phyloP scores from a whole-genome alignment of 306 rosid species.

The peach (Prunus persica) region Prunus_persica_NCBIv2 NC_034011.1:7217001-7217500 shows the following conservation, averaged over 20 bases:
- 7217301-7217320: background rate
- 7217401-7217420: too few species aligned
- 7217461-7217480: too few species aligned
- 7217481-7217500: too few species aligned
- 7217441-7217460: too few species aligned
- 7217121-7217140: conserved; percentile 22
- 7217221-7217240: background rate
- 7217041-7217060: background rate
- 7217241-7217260: background rate
- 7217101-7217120: conserved; percentile 38
- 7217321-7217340: background rate
- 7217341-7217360: too few species aligned
- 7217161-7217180: conserved; percentile 27
- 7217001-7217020: too few species aligned
- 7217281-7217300: background rate
- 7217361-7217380: too few species aligned
- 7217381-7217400: too few species aligned
- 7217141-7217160: conserved; percentile 32
- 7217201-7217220: conserved; percentile 20
- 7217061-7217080: background rate
- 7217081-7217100: conserved; percentile 5
- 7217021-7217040: background rate
- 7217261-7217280: background rate
- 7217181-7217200: conserved; percentile 28
- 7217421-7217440: too few species aligned